Base-by-base conservation (phyloP, 768 basidiomycete genomes). In the Suillus alpinus region DNA sequence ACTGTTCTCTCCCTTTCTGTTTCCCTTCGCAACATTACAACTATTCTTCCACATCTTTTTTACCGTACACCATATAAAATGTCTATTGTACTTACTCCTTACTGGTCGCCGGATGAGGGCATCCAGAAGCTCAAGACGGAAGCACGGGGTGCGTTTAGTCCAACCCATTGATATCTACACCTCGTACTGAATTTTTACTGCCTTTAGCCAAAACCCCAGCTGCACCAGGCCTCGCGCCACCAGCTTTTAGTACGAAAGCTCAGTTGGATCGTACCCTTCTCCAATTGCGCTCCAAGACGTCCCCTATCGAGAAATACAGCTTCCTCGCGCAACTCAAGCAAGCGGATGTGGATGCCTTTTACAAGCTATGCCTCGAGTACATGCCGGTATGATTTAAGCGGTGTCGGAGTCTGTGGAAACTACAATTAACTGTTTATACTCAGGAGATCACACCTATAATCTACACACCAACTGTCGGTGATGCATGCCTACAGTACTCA, bases 381-480 rank as follows among this genome's bases (percentile, higher is more conserved):
- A 86, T 94, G 83, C 67, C 84, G 32, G 91, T 78, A 79, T 81
- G 67, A 73, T 40, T 44, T 63, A 69, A 55, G 59, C 67, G 31
- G 13, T 29, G 43, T 31, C 13, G 12, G 13, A 47, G 18, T 62
- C 34, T 18, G 53, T 41, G 20, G 56, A 31, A 23, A 40, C 12
- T 39, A 47, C 23, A 51, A 43, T 37, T 23, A 44, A 31, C 5
- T 65, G 4, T 6, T 34, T 50, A 32, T n/a, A 23, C 16, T 5
- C 65, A 82, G 80, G 84, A 83, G 69, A 75, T 86, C 58, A 83
- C 81, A 13, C 94, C 94, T 14, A 81, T 95, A 46, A 92, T 96
- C 59, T 96, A 95, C 72, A 96, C 94, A 0, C 94, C 94, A 0
- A 93, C 91, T 14, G 93, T 96, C 32, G 94, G 94, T 29, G 92